phyloP scores from a whole-genome alignment of 345 rosid species.

The Euphorbia lathyris region DNA sequence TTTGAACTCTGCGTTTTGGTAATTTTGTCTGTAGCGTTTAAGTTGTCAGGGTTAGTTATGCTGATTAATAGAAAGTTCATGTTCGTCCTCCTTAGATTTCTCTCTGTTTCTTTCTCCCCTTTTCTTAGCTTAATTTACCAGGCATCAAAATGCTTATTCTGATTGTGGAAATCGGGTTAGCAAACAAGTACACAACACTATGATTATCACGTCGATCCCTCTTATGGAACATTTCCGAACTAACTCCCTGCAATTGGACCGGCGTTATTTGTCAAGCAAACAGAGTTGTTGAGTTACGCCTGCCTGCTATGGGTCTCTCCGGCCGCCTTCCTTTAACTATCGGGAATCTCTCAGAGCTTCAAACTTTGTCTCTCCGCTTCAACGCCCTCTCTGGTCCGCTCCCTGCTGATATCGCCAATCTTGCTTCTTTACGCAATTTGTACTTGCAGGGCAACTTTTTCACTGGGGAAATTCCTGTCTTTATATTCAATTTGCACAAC shows the following conservation, averaged over 20 bases:
- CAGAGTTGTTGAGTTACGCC: constrained; percentile 52
- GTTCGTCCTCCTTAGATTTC: too few relatives aligned
- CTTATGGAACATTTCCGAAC: constrained; percentile 17
- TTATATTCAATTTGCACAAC: constrained; percentile 30
- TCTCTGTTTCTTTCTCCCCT: too few relatives aligned
- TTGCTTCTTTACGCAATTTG: constrained; percentile 59
- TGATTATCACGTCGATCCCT: constrained; percentile 18
- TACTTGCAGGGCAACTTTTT: constrained; percentile 70
- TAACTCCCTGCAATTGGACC: constrained; percentile 38
- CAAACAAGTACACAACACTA: too few relatives aligned
- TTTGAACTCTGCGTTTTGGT: too few relatives aligned
- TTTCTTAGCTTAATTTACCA: too few relatives aligned
- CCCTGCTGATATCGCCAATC: constrained; percentile 64
- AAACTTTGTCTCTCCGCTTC: constrained; percentile 58
- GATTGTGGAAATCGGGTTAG: too few relatives aligned
- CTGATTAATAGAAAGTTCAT: too few relatives aligned
- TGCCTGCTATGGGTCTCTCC: constrained; percentile 75
- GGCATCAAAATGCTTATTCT: too few relatives aligned
- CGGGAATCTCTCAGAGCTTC: constrained; percentile 65
- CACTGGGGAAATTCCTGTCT: constrained; percentile 65
- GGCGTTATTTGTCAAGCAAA: constrained; percentile 55
- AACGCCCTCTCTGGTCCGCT: constrained; percentile 66
- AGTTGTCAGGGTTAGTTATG: too few relatives aligned
- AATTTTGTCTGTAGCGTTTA: too few relatives aligned
- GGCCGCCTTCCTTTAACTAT: constrained; percentile 67